Percentiles rank a stretch among this genome's conserved stretches.
Conservation (phyloP, 2,329 filamentous ascomycete genomes). For the Bipolaris gigantea region DNA sequence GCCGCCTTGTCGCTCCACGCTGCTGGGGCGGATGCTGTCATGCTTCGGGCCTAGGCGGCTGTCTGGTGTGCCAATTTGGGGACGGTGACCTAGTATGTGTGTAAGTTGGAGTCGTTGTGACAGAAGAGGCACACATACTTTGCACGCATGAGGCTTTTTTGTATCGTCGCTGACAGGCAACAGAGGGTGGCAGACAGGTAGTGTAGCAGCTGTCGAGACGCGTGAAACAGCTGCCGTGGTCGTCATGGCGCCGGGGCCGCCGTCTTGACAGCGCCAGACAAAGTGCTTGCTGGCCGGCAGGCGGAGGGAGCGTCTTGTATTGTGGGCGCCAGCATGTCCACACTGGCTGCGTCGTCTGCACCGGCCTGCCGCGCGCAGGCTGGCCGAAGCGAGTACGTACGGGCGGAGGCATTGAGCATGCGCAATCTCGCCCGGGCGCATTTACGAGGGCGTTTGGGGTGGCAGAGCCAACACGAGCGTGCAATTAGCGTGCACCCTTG, state of each 20-base stretch:
- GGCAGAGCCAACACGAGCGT: background rate
- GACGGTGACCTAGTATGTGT: background rate
- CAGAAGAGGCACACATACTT: background rate
- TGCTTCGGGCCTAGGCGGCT: conserved; percentile 5
- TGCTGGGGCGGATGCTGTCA: conserved; percentile 5
- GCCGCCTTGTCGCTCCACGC: conserved; percentile 16
- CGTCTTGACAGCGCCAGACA: conserved; percentile 1
- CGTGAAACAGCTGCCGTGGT: conserved; percentile 13
- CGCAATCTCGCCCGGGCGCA: conserved; percentile 9
- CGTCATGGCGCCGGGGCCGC: conserved; percentile 13
- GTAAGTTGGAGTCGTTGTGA: background rate
- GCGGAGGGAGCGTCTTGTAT: background rate
- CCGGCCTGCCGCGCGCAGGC: background rate
- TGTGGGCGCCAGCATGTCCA: background rate
- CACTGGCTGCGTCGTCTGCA: background rate
- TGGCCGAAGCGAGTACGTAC: conserved; percentile 1
- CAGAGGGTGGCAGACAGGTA: background rate
- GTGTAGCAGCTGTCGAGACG: conserved; percentile 2
- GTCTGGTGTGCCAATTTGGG: conserved; percentile 1
- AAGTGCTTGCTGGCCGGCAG: background rate
- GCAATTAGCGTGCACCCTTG: conserved; percentile 17
- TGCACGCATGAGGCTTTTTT: background rate
- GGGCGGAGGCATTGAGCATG: conserved; percentile 4
- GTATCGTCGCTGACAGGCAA: background rate
- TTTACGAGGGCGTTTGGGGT: background rate